These are phyloP conservation scores for Suillus discolor DNA, from an alignment of 768 basidiomycete genomes.

Conservation along the genomic window DNA sequence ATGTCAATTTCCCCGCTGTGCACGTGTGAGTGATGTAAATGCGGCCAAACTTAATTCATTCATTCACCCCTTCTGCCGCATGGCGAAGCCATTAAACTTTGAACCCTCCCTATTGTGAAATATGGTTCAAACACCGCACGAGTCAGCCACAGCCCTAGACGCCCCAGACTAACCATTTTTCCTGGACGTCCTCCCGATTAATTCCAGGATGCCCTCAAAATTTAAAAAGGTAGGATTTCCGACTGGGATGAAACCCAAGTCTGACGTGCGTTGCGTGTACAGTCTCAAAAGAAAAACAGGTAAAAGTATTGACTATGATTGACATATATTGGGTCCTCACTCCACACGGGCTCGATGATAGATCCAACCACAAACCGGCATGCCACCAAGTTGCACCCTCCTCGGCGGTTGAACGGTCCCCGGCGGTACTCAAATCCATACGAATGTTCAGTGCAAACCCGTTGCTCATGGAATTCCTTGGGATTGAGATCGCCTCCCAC, in stretches of 20 bases:
- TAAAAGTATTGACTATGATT: not conserved
- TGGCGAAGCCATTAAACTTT: too few relatives aligned
- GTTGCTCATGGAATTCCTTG: conserved; percentile 11
- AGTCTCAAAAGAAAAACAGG: conserved; percentile 22
- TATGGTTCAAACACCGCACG: too few relatives aligned
- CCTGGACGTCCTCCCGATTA: too few relatives aligned
- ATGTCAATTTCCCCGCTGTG: too few relatives aligned
- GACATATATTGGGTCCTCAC: not conserved
- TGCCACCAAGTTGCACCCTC: conserved; percentile 16
- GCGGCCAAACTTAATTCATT: too few relatives aligned
- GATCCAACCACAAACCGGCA: conserved; percentile 15
- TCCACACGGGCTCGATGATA: not conserved
- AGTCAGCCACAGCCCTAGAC: too few relatives aligned
- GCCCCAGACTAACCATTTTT: too few relatives aligned
- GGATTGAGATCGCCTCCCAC: conserved; percentile 14
- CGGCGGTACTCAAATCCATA: conserved; percentile 15
- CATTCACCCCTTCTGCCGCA: too few relatives aligned
- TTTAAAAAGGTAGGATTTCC: conserved; percentile 6
- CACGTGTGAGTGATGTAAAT: too few relatives aligned
- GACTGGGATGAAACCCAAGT: not conserved
- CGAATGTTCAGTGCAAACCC: conserved; percentile 13
- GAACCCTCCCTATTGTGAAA: too few relatives aligned
- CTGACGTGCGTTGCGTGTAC: not conserved
- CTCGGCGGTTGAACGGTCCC: conserved; percentile 14
- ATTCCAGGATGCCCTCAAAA: conserved; percentile 7